Evolutionary conservation across 768 basidiomycete genomes (phyloP).

Genomic region (Podaxis pistillaris): DNA sequence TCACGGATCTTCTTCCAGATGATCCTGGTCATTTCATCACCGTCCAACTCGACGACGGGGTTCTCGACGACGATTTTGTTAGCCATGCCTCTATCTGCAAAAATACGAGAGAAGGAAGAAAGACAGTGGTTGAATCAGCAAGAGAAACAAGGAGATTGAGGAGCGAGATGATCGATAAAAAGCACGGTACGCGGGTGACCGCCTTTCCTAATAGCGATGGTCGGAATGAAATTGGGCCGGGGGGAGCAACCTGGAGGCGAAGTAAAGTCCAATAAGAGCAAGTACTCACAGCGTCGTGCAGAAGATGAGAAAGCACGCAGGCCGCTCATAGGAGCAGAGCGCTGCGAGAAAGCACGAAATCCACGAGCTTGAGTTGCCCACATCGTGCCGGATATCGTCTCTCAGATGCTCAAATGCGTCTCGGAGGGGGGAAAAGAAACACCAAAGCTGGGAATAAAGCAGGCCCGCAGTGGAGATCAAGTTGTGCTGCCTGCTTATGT

Average conservation of each 20-base stretch:
- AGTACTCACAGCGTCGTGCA: conserved; percentile 7
- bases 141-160: not conserved
- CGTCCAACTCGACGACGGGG: conserved; percentile 93
- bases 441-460: not conserved
- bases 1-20: conserved; percentile 99
- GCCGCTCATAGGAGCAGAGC: not conserved
- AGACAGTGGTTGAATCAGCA: not conserved
- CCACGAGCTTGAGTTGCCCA: conserved; percentile 7
- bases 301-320: conserved; percentile 9
- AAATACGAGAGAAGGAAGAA: not conserved
- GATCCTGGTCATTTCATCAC: conserved; percentile 99
- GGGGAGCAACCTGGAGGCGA: not conserved
- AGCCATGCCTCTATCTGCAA: conserved; percentile 17
- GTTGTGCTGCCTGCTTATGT: not conserved
- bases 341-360: conserved; percentile 1
- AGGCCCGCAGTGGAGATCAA: not conserved
- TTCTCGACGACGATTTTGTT: conserved; percentile 83
- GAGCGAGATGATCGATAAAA: not conserved
- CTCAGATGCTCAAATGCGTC: not conserved
- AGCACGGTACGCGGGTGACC: not conserved
- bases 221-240: not conserved
- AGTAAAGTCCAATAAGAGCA: not conserved
- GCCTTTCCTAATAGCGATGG: not conserved
- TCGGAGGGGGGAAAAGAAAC: not conserved
- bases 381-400: not conserved